These are phyloP conservation scores for Bipolaris sorokiniana DNA, from an alignment of 2,329 filamentous ascomycete genomes.

Conservation along the genomic window DNA sequence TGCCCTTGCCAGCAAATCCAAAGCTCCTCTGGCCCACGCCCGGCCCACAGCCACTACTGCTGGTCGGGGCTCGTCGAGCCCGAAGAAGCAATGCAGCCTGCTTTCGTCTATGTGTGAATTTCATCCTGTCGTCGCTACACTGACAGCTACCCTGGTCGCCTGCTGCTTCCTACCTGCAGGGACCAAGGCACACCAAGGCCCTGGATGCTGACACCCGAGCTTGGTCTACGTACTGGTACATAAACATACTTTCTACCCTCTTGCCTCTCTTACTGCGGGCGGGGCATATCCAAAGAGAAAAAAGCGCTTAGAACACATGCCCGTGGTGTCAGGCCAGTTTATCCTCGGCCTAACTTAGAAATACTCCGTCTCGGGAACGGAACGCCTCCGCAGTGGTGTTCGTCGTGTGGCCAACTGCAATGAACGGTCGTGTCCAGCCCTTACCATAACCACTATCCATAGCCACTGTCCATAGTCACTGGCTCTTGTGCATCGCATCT, in stretches of 20 bases:
- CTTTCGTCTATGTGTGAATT: slow-evolving; percentile 16
- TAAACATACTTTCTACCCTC: too few species aligned
- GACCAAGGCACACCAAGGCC: slow-evolving; percentile 8
- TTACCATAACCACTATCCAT: neutral
- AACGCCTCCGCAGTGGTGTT: neutral
- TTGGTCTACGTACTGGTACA: too few species aligned
- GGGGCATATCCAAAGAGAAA: neutral
- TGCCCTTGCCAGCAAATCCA: neutral
- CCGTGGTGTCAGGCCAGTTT: neutral
- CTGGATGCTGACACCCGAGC: neutral
- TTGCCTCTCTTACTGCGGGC: neutral
- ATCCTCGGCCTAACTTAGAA: neutral
- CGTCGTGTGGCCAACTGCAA: neutral
- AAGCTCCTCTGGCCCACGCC: neutral
- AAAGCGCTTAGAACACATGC: neutral
- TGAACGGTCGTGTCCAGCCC: neutral
- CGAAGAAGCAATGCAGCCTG: slow-evolving; percentile 2
- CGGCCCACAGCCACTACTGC: neutral
- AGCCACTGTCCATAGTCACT: neutral
- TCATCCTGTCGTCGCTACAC: slow-evolving; percentile 8
- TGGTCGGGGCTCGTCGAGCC: neutral
- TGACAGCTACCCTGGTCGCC: slow-evolving; percentile 10
- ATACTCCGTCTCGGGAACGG: slow-evolving; percentile 1
- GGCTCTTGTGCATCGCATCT: neutral
- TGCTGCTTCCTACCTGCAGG: slow-evolving; percentile 17